phyloP scores from a whole-genome alignment of 345 rosid genomes.

The Sisymbrium altissimum region DNA sequence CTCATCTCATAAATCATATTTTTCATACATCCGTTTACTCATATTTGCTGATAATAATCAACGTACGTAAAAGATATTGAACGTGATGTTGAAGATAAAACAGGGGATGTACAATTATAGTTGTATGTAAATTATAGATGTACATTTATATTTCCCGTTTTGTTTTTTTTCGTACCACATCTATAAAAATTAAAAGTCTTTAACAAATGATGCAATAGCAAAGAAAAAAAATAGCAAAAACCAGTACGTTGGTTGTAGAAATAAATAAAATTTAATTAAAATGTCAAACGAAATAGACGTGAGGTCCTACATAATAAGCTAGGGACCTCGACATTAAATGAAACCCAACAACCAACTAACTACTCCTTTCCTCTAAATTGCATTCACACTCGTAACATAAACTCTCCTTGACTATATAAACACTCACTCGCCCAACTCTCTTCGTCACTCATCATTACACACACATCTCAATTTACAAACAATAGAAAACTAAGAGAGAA shows the following conservation, averaged over 20 bases:
- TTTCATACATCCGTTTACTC: neutral
- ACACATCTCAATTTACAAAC: neutral
- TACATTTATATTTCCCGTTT: neutral
- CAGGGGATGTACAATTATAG: neutral
- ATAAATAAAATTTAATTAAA: neutral
- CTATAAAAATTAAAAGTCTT: neutral
- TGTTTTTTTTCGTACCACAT: neutral
- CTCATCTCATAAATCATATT: neutral
- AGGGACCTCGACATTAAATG: conserved; percentile 18
- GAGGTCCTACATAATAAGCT: neutral
- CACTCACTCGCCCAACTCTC: neutral
- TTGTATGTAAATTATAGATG: neutral
- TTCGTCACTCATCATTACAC: neutral
- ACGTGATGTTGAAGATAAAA: neutral
- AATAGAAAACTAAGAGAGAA: neutral
- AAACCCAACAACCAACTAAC: conserved; percentile 22
- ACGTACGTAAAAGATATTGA: neutral
- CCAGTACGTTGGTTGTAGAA: neutral
- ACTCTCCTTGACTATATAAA: conserved; percentile 10
- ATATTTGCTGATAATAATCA: neutral
- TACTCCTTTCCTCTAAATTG: neutral
- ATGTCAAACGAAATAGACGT: neutral
- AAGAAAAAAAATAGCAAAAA: neutral
- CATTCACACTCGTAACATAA: neutral
- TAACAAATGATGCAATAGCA: neutral